These are phyloP conservation scores for Debaryomycetaceae sp. DNA, from an alignment of 1,139 yeast genomes.

Conservation along the genomic window DNA sequence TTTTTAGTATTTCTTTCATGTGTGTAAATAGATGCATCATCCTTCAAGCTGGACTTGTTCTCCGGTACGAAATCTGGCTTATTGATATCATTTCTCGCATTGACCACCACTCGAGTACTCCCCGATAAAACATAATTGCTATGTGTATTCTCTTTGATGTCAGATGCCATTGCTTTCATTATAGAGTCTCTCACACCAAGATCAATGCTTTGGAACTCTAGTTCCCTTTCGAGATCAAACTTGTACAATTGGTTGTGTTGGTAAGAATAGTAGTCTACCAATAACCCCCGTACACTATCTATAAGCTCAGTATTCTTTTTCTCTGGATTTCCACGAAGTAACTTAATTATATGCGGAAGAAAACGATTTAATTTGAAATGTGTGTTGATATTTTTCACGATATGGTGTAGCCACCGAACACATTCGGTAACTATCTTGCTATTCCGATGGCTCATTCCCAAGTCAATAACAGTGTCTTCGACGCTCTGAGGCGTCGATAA, in stretches of 20 bases:
- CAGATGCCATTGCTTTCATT: conserved; percentile 26
- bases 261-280: conserved; percentile 25
- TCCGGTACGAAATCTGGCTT: not conserved
- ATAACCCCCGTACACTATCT: conserved; percentile 17
- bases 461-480: conserved; percentile 45
- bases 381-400: conserved; percentile 28
- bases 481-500: conserved; percentile 56
- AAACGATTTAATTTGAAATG: conserved; percentile 30
- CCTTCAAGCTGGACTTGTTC: not conserved
- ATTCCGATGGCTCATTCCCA: conserved; percentile 49
- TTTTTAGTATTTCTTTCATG: not conserved
- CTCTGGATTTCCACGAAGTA: conserved; percentile 5
- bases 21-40: not conserved
- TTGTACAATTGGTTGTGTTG: conserved; percentile 28
- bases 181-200: conserved; percentile 23
- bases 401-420: conserved; percentile 31
- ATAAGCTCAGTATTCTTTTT: conserved; percentile 12
- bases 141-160: not conserved
- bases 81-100: not conserved
- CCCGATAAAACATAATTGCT: conserved; percentile 7
- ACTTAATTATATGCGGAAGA: conserved; percentile 21
- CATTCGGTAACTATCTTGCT: conserved; percentile 41
- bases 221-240: conserved; percentile 47
- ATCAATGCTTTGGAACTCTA: conserved; percentile 39
- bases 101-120: conserved; percentile 6